Evolutionary conservation across 2,329 filamentous ascomycete species (phyloP).

Genomic region (Fusarium sp.): DNA sequence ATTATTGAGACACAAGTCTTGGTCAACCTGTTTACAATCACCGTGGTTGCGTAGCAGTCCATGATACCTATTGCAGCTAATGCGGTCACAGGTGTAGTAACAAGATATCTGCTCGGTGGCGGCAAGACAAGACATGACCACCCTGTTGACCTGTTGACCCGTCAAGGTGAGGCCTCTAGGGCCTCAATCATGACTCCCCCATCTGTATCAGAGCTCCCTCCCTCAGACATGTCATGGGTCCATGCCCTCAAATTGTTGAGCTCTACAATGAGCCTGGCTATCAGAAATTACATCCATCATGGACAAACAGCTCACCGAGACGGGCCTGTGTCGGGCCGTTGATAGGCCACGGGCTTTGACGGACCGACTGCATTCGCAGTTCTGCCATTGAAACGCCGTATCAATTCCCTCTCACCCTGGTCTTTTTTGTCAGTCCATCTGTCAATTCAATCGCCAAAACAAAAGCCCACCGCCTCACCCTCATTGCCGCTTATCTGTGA

Average conservation of each 20-base stretch:
- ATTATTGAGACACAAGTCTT: background rate
- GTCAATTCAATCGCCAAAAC: conserved; percentile 34
- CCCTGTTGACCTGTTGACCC: conserved; percentile 8
- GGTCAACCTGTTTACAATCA: background rate
- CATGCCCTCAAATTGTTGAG: conserved; percentile 25
- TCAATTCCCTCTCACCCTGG: background rate
- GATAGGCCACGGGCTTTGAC: conserved; percentile 36
- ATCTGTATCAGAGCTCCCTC: background rate
- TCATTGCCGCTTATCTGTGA: conserved; percentile 32
- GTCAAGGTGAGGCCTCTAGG: conserved; percentile 18
- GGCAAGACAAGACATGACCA: background rate
- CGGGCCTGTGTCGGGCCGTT: conserved; percentile 38
- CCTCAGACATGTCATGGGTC: background rate
- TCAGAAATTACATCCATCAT: conserved; percentile 10
- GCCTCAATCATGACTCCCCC: background rate
- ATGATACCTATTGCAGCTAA: background rate
- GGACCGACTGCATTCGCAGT: conserved; percentile 40
- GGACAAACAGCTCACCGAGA: conserved; percentile 26
- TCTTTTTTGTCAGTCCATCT: conserved; percentile 24
- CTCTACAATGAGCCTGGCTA: conserved; percentile 10
- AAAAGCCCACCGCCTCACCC: conserved; percentile 12
- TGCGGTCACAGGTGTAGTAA: background rate
- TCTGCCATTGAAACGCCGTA: background rate
- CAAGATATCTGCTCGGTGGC: background rate
- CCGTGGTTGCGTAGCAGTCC: background rate